Evolutionary conservation across 2,329 filamentous ascomycete species (phyloP).

Genomic region (Epichloe scottii): DNA sequence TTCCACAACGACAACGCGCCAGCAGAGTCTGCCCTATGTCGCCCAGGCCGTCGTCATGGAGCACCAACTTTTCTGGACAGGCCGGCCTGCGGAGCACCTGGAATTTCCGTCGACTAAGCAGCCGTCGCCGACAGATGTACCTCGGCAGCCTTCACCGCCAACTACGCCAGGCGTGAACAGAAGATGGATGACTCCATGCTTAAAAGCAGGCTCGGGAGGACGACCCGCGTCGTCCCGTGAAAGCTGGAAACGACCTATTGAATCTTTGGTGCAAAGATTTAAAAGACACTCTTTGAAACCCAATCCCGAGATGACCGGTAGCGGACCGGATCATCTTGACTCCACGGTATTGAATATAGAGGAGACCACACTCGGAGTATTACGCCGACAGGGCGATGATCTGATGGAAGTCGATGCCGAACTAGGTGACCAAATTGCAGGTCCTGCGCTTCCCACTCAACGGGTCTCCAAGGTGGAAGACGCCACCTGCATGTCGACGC

Average conservation of each 20-base stretch:
- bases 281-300: slow-evolving; percentile 2
- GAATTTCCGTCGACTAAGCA: neutral
- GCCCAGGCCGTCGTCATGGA: neutral
- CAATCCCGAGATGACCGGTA: neutral
- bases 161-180: neutral
- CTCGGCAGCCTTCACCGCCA: neutral
- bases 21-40: neutral
- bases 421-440: too few species aligned
- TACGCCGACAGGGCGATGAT: neutral
- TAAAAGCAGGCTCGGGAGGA: too few species aligned
- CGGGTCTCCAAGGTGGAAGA: neutral
- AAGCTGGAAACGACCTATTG: slow-evolving; percentile 6
- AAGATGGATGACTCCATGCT: neutral
- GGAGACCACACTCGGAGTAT: neutral
- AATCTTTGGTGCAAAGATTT: slow-evolving; percentile 1
- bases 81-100: neutral
- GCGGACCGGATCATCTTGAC: neutral
- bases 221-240: neutral
- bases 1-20: neutral
- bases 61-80: too few species aligned
- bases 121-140: neutral
- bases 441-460: neutral
- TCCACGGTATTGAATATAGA: neutral
- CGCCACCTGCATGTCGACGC: neutral
- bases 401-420: neutral